These are phyloP conservation scores for Punica granatum DNA, from an alignment of 345 rosid species.

Conservation along the genomic window DNA sequence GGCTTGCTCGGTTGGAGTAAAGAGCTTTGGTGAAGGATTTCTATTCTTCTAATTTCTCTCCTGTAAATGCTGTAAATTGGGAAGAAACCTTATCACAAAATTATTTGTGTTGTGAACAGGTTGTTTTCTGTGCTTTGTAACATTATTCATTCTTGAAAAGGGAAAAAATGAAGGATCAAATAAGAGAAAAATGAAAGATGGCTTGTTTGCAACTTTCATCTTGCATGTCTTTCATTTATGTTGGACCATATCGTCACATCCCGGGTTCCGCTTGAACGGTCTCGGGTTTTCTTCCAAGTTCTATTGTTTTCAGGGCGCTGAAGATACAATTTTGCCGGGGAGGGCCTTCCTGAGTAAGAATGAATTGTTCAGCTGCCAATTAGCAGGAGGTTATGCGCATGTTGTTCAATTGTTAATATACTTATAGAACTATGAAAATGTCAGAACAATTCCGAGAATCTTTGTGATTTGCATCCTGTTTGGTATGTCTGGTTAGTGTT, in stretches of 20 bases:
- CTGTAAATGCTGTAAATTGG: conserved; percentile 72
- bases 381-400: too few relatives aligned
- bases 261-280: background rate
- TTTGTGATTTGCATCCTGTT: too few relatives aligned
- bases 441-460: too few relatives aligned
- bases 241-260: background rate
- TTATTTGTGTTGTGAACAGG: conserved; percentile 45
- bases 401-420: too few relatives aligned
- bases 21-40: background rate
- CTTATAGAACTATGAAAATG: too few relatives aligned
- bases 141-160: conserved; percentile 54
- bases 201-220: background rate
- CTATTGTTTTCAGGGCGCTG: background rate
- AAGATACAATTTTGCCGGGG: too few relatives aligned
- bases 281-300: background rate
- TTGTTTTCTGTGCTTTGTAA: conserved; percentile 41
- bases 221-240: too few relatives aligned
- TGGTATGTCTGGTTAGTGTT: too few relatives aligned
- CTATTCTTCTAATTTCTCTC: conserved; percentile 25
- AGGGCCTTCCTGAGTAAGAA: too few relatives aligned
- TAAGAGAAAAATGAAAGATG: conserved; percentile 4
- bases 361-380: too few relatives aligned
- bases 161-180: conserved; percentile 10
- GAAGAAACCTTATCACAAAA: conserved; percentile 17
- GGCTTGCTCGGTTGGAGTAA: background rate